A percentile compares a stretch with the other conserved stretches of the same genome.
Evolutionary conservation across 345 rosid genomes (phyloP).

Genomic region (Clarkia xantiana): DNA sequence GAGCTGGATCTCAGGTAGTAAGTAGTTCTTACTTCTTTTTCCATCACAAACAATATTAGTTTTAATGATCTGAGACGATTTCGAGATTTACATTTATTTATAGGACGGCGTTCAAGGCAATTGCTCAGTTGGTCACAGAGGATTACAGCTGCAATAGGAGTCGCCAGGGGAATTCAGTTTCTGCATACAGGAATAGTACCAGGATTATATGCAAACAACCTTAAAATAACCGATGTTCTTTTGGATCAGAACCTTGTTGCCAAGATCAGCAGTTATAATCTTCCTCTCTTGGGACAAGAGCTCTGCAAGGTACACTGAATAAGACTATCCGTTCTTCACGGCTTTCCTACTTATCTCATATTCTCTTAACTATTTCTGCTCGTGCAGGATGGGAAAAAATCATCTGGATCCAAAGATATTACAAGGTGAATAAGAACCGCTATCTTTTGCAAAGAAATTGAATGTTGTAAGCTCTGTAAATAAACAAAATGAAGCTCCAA

Average conservation of each 20-base stretch:
- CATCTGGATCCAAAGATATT: slow-evolving; percentile 28
- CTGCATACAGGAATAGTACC: slow-evolving; percentile 87
- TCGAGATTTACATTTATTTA: slow-evolving; percentile 3
- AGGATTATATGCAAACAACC: slow-evolving; percentile 60
- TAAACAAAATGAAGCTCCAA: too few relatives aligned
- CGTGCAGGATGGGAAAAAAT: slow-evolving; percentile 42
- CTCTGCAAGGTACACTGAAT: slow-evolving; percentile 37
- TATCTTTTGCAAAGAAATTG: too few relatives aligned
- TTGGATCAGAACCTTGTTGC: slow-evolving; percentile 70
- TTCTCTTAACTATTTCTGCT: slow-evolving; percentile 6
- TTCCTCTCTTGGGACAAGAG: slow-evolving; percentile 58
- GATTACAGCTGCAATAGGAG: slow-evolving; percentile 68
- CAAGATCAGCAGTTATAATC: slow-evolving; percentile 77
- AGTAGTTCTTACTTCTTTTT: background rate
- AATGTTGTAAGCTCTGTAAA: too few relatives aligned
- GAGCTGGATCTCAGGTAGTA: slow-evolving; percentile 77
- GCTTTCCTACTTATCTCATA: background rate
- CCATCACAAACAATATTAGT: background rate
- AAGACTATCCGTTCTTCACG: background rate
- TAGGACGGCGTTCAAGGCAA: slow-evolving; percentile 34
- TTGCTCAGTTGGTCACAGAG: slow-evolving; percentile 71
- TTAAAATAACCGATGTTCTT: slow-evolving; percentile 69
- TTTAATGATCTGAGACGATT: slow-evolving; percentile 1
- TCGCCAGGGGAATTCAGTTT: slow-evolving; percentile 80
- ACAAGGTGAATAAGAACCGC: slow-evolving; percentile 3